These are phyloP conservation scores for Globisporangium nagaii DNA, from an alignment of 352 stramenopile species.

Conservation along the genomic window DNA sequence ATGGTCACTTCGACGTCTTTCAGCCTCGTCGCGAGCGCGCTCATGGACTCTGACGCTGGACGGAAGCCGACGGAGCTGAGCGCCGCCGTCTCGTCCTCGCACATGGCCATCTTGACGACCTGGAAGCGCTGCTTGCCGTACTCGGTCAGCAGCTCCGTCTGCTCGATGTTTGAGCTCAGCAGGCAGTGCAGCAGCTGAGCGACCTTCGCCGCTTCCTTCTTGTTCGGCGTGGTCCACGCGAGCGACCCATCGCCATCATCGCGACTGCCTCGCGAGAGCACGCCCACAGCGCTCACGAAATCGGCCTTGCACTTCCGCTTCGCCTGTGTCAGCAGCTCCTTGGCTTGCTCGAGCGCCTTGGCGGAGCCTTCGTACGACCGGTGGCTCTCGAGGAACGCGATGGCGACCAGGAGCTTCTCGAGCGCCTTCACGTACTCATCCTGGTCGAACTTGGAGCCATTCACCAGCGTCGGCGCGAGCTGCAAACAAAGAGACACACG, in stretches of 20 bases:
- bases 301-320: conserved; percentile 61
- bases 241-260: conserved; percentile 16
- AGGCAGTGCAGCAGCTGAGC: conserved; percentile 61
- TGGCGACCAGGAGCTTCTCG: conserved; percentile 59
- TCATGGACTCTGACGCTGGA: conserved; percentile 15
- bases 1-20: conserved; percentile 52
- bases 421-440: conserved; percentile 60
- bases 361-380: conserved; percentile 65
- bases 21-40: conserved; percentile 29
- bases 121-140: conserved; percentile 72
- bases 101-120: conserved; percentile 47
- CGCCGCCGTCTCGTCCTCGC: conserved; percentile 17
- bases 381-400: conserved; percentile 67
- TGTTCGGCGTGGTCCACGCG: conserved; percentile 42
- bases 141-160: conserved; percentile 45
- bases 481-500: conserved; percentile 9
- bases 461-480: conserved; percentile 58
- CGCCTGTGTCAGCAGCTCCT: conserved; percentile 53
- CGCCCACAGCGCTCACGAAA: conserved; percentile 62
- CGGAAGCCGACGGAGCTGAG: conserved; percentile 33
- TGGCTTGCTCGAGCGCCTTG: conserved; percentile 64
- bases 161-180: conserved; percentile 44
- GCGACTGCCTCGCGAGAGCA: conserved; percentile 46
- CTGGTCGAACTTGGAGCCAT: conserved; percentile 69
- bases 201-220: conserved; percentile 44